Evolutionary conservation across 2,329 filamentous ascomycete genomes (phyloP).

Genomic region (Seiridium cupressi): DNA sequence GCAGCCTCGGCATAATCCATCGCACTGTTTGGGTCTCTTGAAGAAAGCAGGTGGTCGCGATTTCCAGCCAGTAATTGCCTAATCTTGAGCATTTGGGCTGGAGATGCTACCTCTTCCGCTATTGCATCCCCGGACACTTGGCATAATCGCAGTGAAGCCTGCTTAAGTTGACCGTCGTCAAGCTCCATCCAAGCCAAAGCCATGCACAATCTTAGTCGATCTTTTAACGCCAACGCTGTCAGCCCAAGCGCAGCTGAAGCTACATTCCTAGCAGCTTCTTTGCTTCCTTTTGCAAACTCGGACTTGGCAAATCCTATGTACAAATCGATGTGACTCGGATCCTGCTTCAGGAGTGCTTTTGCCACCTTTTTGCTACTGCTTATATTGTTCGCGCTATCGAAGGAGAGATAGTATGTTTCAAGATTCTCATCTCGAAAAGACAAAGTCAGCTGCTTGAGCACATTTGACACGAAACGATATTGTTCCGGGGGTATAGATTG

Average conservation of each 20-base stretch:
- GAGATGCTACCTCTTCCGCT: conserved; percentile 20
- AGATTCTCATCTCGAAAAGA: conserved; percentile 47
- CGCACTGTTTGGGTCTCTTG: conserved; percentile 46
- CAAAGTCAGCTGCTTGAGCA: conserved; percentile 57
- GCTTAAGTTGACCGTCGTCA: conserved; percentile 29
- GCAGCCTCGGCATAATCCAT: conserved; percentile 59
- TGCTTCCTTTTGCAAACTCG: conserved; percentile 59
- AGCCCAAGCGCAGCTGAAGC: conserved; percentile 60
- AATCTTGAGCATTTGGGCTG: conserved; percentile 49
- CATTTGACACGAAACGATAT: conserved; percentile 46
- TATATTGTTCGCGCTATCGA: conserved; percentile 58
- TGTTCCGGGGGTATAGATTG: conserved; percentile 30
- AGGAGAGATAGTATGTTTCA: conserved; percentile 68
- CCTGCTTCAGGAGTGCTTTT: conserved; percentile 69
- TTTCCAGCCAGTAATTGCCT: conserved; percentile 50
- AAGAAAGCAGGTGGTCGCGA: conserved; percentile 55
- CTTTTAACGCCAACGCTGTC: conserved; percentile 15
- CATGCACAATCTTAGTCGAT: conserved; percentile 48
- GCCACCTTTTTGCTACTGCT: conserved; percentile 64
- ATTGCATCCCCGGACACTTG: conserved; percentile 30
- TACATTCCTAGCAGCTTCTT: conserved; percentile 59
- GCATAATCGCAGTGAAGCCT: conserved; percentile 39
- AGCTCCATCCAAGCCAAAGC: conserved; percentile 71
- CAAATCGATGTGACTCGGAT: conserved; percentile 61
- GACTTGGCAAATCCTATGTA: conserved; percentile 80